Conservation (phyloP, 1,139 yeast species). For the Yarrowia galli region DNA sequence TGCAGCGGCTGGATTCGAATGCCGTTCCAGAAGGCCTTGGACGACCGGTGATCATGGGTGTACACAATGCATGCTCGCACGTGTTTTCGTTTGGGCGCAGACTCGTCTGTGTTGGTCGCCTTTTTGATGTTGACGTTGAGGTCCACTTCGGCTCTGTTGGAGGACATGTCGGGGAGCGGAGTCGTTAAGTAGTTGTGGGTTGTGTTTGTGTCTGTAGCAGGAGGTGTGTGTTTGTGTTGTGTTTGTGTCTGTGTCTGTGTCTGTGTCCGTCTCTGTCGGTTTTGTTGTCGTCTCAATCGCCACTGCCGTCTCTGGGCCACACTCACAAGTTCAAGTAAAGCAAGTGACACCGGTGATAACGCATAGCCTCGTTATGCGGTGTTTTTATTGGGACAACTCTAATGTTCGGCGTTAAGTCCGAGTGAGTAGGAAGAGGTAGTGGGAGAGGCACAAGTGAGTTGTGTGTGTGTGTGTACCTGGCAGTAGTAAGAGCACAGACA, state of each 20-base stretch:
- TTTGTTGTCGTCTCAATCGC: neutral
- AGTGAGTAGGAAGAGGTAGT: neutral
- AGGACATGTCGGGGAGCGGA: neutral
- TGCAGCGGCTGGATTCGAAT: constrained; percentile 82
- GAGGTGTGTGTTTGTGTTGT: constrained; percentile 7
- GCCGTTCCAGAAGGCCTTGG: constrained; percentile 86
- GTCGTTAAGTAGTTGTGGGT: neutral
- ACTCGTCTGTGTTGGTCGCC: constrained; percentile 86
- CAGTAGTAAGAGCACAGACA: too few species aligned
- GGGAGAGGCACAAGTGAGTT: neutral
- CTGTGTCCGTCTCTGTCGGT: neutral
- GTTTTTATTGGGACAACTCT: constrained; percentile 36
- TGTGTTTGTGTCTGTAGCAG: neutral
- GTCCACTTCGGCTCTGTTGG: constrained; percentile 51
- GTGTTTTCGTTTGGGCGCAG: constrained; percentile 95
- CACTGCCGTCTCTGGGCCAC: neutral
- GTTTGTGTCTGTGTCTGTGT: neutral
- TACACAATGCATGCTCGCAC: constrained; percentile 90
- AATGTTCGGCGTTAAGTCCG: constrained; percentile 10
- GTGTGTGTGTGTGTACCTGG: too few species aligned
- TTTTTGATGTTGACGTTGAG: constrained; percentile 72
- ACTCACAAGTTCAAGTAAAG: neutral
- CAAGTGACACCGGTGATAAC: constrained; percentile 33
- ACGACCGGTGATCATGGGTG: constrained; percentile 94
- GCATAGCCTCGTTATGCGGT: constrained; percentile 37